Percentiles rank a stretch among this genome's conserved stretches.
These are phyloP conservation scores for Acanthochlamys bracteata DNA, from an alignment of 106 monocot species.

Conservation along the genomic window DNA sequence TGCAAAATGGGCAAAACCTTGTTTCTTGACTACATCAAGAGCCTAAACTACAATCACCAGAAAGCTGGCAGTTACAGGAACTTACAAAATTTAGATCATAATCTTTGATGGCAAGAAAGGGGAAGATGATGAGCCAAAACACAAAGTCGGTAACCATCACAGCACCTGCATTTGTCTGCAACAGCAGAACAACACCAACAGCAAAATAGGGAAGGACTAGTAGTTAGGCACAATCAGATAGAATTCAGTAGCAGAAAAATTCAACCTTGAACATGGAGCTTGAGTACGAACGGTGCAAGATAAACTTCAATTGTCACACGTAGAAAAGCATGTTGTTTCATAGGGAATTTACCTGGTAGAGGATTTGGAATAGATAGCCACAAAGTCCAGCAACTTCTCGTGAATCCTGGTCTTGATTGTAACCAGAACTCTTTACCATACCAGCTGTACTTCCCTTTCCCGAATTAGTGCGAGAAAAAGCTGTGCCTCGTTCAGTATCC, in stretches of 20 bases:
- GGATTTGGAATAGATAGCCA: conserved; percentile 77
- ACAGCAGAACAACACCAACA: neutral
- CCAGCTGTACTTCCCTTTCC: conserved; percentile 14
- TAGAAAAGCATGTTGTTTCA: neutral
- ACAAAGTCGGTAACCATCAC: conserved; percentile 94
- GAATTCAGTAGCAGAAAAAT: too few relatives aligned
- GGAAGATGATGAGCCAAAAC: conserved; percentile 93
- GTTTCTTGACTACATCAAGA: neutral
- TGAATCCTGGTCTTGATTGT: conserved; percentile 10
- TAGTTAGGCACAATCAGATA: too few relatives aligned
- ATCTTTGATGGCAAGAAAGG: conserved; percentile 77
- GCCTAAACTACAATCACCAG: neutral
- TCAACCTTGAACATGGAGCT: too few relatives aligned
- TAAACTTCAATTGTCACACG: neutral
- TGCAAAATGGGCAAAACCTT: conserved; percentile 12
- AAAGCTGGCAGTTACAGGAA: conserved; percentile 2
- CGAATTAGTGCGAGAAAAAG: conserved; percentile 21
- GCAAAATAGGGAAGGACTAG: neutral
- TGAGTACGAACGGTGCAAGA: neutral
- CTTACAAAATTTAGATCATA: conserved; percentile 92
- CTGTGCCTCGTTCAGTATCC: conserved; percentile 40
- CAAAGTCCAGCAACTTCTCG: conserved; percentile 53
- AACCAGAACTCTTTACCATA: conserved; percentile 11
- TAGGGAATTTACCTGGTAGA: conserved; percentile 64
- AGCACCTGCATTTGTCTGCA: conserved; percentile 86